These are phyloP conservation scores for Lasiosphaeria miniovina DNA, from an alignment of 495 filamentous ascomycete species.

Conservation along the genomic window DNA sequence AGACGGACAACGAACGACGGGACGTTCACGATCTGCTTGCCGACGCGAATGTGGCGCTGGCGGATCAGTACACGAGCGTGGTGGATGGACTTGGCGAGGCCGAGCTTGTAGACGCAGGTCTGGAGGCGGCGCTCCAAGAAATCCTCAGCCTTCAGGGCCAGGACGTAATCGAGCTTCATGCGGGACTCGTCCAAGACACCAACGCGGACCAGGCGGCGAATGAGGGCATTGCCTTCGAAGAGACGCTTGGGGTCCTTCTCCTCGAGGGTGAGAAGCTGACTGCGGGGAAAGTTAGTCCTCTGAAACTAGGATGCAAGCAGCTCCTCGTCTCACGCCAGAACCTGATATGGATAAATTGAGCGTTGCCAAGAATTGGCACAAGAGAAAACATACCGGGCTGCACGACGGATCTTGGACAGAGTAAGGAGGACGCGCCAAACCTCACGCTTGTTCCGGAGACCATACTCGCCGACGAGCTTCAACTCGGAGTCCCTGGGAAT, in stretches of 20 bases:
- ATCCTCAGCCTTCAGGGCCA: conserved; percentile 96
- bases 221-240: conserved; percentile 99
- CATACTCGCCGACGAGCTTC: conserved; percentile 99
- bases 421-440: conserved; percentile 99
- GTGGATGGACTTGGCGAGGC: conserved; percentile 99
- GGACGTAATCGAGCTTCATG: conserved; percentile 99
- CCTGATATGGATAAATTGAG: background rate
- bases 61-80: conserved; percentile 99
- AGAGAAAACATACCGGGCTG: conserved; percentile 76
- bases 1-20: conserved; percentile 98
- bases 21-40: conserved; percentile 99
- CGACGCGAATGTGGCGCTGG: conserved; percentile 98
- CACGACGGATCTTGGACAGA: conserved; percentile 99
- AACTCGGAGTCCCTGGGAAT: conserved; percentile 89
- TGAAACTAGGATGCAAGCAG: background rate
- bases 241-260: conserved; percentile 99
- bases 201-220: conserved; percentile 98
- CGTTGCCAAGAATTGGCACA: background rate
- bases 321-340: background rate
- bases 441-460: conserved; percentile 99
- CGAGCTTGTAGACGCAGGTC: conserved; percentile 99
- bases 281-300: conserved; percentile 34
- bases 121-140: conserved; percentile 99
- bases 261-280: conserved; percentile 98
- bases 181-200: conserved; percentile 99